Conservation (phyloP, 805 yeast genomes). For the Grigorovia transvaalensis region DNA sequence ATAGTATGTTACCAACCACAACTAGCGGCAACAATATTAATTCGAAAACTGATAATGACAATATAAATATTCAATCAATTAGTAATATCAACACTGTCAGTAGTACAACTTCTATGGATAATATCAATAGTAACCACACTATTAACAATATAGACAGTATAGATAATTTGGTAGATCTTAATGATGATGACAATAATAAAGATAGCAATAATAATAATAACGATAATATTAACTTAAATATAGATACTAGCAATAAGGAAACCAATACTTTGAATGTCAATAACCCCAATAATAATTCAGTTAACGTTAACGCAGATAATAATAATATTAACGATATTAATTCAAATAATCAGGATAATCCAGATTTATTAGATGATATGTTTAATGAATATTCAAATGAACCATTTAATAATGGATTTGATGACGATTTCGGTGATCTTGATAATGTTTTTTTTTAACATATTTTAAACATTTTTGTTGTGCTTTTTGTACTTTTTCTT, state of each 20-base stretch:
- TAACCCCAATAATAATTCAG: not conserved
- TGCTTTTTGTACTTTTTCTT: not conserved
- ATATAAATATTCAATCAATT: not conserved
- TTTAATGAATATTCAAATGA: conserved; percentile 21
- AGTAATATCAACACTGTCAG: not conserved
- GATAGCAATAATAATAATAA: not conserved
- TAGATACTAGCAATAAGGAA: not conserved
- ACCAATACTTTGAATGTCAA: not conserved
- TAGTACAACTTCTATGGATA: not conserved
- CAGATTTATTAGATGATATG: conserved; percentile 14
- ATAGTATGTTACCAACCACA: not conserved
- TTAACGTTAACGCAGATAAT: not conserved
- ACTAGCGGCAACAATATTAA: not conserved
- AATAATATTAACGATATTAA: not conserved
- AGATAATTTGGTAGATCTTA: not conserved
- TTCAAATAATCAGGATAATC: conserved; percentile 4
- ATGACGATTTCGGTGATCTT: conserved; percentile 28
- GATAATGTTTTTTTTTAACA: conserved; percentile 22
- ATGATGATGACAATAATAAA: too few relatives aligned
- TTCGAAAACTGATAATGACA: not conserved
- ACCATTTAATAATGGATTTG: conserved; percentile 24
- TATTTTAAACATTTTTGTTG: not conserved
- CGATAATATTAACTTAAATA: not conserved
- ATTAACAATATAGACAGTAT: too few relatives aligned
- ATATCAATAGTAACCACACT: not conserved